Base-by-base conservation (phyloP, 768 basidiomycete species). In the Tricholoma flavovirens region DNA sequence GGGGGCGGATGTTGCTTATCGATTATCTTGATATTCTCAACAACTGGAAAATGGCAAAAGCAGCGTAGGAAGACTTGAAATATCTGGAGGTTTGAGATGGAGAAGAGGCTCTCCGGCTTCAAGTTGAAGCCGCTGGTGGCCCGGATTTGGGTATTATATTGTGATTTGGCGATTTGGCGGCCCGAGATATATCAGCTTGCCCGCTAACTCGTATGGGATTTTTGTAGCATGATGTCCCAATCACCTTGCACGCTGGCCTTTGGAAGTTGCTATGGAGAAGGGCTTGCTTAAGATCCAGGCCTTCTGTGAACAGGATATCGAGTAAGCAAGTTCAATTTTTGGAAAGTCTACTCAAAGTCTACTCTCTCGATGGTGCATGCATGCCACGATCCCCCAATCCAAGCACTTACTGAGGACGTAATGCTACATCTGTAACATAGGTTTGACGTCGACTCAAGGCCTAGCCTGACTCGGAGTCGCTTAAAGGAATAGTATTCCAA, bases 111-210 rank as follows among this genome's bases (percentile, higher is more conserved):
- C 10, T 22, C 46, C n/a, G n/a, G n/a, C n/a, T n/a, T n/a, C n/a
- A n/a, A n/a, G n/a, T n/a, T n/a, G n/a, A n/a, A n/a, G n/a, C n/a
- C n/a, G n/a, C 12, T 57, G 59, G 59, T 26, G 33, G 5, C 60
- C 60, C 17, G 57, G 60, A n/a, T 60, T 55, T 48, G 24, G 58
- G n/a, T 57, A 58, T 26, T 58, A 61, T 21, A 29, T n/a, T 29
- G 12, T 61, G 14, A 38, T 61, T 8, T 46, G 36, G 58, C 55
- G 53, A 26, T 59, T 55, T 33, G 49, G 22, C n/a, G 60, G 60
- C 10, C 58, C 53, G 19, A 59, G 33, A 49, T 51, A 55, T 59
- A 45, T n/a, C n/a, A 14, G 55, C 33, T 46, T 36, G 43, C 22
- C 21, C 4, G 5, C 10, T 45, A 24, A 14, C 22, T 12, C 11